phyloP scores from a whole-genome alignment of 2,329 filamentous ascomycete genomes.

The Ophiostoma sp. region DNA sequence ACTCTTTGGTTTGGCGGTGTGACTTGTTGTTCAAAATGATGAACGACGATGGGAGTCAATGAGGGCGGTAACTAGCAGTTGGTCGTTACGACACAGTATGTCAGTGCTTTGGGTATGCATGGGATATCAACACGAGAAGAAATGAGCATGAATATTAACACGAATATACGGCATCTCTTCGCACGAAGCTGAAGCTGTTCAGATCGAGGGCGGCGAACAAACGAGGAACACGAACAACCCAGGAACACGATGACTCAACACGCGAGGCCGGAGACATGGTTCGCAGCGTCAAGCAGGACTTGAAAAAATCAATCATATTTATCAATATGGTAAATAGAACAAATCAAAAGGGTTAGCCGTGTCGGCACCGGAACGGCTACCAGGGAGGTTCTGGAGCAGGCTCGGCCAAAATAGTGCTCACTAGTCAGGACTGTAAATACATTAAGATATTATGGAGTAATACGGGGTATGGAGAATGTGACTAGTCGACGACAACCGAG shows the following conservation, averaged over 20 bases:
- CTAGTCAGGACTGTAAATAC: neutral
- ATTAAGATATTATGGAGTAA: neutral
- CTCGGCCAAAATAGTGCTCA: slow-evolving; percentile 10
- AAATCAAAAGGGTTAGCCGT: neutral
- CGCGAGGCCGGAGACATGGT: slow-evolving; percentile 3
- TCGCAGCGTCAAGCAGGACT: neutral
- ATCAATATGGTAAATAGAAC: neutral
- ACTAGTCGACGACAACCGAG: slow-evolving; percentile 18
- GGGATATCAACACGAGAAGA: no score
- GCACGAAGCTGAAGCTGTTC: neutral
- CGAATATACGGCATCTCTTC: neutral
- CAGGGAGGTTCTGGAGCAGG: slow-evolving; percentile 5
- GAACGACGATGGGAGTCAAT: no score
- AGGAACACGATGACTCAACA: neutral
- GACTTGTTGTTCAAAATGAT: neutral
- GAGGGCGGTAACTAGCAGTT: neutral
- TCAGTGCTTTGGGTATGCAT: no score
- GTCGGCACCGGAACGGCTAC: slow-evolving; percentile 11
- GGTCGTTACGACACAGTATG: no score
- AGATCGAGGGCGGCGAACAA: no score
- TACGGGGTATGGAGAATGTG: slow-evolving; percentile 12
- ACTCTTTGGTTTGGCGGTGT: neutral
- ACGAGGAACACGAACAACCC: no score
- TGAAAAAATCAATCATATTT: neutral
- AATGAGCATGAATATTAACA: no score